A percentile compares a stretch with the other conserved stretches of the same genome.
These are phyloP conservation scores for Alternaria brassicicola DNA, from an alignment of 2,329 filamentous ascomycete genomes.

Conservation along the genomic window DNA sequence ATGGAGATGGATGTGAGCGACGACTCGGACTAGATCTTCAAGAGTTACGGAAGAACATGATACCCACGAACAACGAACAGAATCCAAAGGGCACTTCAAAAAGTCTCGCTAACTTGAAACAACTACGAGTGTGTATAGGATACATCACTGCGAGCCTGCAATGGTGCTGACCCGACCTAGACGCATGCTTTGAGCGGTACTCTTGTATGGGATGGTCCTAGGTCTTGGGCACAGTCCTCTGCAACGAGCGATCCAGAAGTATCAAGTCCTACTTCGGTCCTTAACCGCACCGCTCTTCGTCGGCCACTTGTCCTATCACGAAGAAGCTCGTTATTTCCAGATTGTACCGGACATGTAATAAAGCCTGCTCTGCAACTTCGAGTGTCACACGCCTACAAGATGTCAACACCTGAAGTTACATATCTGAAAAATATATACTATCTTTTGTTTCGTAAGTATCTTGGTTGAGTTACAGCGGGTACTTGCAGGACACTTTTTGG, in stretches of 20 bases:
- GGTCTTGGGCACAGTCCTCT: neutral
- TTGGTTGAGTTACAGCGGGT: neutral
- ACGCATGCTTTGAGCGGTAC: neutral
- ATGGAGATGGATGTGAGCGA: slow-evolving; percentile 74
- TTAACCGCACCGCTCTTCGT: neutral
- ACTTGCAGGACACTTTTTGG: neutral
- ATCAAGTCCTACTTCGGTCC: neutral
- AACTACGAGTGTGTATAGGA: slow-evolving; percentile 6
- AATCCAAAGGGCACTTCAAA: neutral
- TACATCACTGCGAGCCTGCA: neutral
- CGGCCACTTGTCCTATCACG: neutral
- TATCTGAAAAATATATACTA: too few relatives aligned
- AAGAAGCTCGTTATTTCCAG: neutral
- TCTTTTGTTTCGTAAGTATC: neutral
- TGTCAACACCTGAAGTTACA: neutral
- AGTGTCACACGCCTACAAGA: neutral
- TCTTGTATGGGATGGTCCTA: neutral
- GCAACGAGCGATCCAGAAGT: neutral
- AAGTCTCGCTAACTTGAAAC: neutral
- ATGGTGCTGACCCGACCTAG: slow-evolving; percentile 10
- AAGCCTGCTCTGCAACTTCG: neutral
- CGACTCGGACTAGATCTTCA: slow-evolving; percentile 57
- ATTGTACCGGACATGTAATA: neutral
- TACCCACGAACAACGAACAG: slow-evolving; percentile 22
- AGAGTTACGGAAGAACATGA: slow-evolving; percentile 9